Percentiles rank a stretch among this genome's conserved stretches.
Evolutionary conservation across 306 rosid genomes (phyloP).

Genomic region (Prunus mongolica): DNA sequence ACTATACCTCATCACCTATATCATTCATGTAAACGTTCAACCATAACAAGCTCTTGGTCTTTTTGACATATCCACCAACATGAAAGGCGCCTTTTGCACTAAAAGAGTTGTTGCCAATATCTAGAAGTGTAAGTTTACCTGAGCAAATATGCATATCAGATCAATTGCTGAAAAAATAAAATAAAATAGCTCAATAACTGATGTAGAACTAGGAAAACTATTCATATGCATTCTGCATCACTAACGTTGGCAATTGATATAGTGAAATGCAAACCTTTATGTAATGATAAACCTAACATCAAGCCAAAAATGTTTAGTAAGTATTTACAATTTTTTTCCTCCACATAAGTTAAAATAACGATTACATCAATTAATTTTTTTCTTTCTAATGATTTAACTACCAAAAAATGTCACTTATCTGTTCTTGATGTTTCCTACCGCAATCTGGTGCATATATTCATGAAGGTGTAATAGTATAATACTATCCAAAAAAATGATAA

Average conservation of each 20-base stretch:
- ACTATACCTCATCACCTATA: constrained; percentile 87
- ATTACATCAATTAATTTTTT: too few relatives aligned
- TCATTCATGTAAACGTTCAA: constrained; percentile 95
- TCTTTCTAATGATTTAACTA: too few relatives aligned
- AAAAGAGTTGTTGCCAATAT: constrained; percentile 83
- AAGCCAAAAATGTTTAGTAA: background rate
- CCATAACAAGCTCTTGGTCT: constrained; percentile 66
- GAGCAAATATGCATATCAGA: constrained; percentile 36
- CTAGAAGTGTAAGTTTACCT: constrained; percentile 81
- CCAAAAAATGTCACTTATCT: too few relatives aligned
- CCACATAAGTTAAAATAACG: too few relatives aligned
- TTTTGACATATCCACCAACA: constrained; percentile 75
- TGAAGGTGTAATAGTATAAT: too few relatives aligned
- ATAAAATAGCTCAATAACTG: constrained; percentile 14
- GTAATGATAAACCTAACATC: constrained; percentile 61
- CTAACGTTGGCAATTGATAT: constrained; percentile 14
- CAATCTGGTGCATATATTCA: too few relatives aligned
- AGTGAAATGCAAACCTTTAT: constrained; percentile 59
- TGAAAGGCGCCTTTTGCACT: constrained; percentile 79
- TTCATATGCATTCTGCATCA: background rate
- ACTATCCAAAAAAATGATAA: too few relatives aligned
- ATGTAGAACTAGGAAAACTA: too few relatives aligned
- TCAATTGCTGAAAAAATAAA: constrained; percentile 1
- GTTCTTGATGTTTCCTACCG: too few relatives aligned
- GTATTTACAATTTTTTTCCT: too few relatives aligned